A percentile compares a stretch with the other conserved stretches of the same genome.
Conservation (phyloP, 129 eudicot genomes). For the Flaveria brownii region DNA sequence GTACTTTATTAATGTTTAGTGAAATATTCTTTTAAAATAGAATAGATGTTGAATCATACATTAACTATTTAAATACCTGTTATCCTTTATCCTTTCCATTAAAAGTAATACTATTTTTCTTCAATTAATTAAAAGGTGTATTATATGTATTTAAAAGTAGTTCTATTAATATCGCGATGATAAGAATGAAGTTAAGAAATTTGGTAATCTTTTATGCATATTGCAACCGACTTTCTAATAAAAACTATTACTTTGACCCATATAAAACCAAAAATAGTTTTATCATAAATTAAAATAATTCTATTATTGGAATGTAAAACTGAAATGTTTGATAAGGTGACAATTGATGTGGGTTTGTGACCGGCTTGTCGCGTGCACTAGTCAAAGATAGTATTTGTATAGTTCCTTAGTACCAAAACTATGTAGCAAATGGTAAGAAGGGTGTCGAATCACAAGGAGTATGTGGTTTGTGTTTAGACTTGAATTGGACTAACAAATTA, state of each 20-base stretch:
- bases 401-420: no score
- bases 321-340: slow-evolving; percentile 25
- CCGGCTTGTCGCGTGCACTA: no score
- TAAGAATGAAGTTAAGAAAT: neutral
- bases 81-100: neutral
- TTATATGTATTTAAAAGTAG: neutral
- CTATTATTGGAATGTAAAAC: neutral
- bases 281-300: neutral
- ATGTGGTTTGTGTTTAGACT: no score
- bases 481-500: no score
- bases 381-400: no score
- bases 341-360: slow-evolving; percentile 23
- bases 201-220: neutral
- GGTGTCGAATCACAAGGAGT: no score
- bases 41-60: neutral
- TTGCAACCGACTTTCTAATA: neutral
- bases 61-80: neutral
- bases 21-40: no score
- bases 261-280: neutral
- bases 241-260: neutral
- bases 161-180: neutral
- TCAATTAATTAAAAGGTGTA: neutral
- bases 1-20: no score
- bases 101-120: neutral
- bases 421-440: no score